Conservation (phyloP, 2,329 filamentous ascomycete genomes). For the Hortaea werneckii region DNA sequence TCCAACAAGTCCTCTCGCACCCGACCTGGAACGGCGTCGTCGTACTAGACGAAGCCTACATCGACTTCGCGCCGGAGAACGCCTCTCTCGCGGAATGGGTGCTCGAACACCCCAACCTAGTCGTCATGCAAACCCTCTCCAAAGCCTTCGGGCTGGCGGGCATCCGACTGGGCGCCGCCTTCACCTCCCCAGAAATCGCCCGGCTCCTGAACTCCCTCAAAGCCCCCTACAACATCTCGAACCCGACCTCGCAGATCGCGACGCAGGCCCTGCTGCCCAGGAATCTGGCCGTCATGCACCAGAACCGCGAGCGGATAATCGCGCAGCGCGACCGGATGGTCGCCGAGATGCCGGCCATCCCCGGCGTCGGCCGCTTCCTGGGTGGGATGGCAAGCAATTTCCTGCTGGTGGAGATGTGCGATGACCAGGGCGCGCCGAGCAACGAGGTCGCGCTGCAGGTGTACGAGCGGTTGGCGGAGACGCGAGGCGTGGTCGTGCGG, state of each 20-base stretch:
- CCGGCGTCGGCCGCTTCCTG: slow-evolving; percentile 68
- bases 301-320: slow-evolving; percentile 59
- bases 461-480: slow-evolving; percentile 77
- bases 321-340: slow-evolving; percentile 67
- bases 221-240: slow-evolving; percentile 91
- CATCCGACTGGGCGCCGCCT: slow-evolving; percentile 80
- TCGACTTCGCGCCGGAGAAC: slow-evolving; percentile 77
- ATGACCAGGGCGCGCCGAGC: slow-evolving; percentile 60
- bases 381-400: slow-evolving; percentile 83
- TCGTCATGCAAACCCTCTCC: slow-evolving; percentile 96
- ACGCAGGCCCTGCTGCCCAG: slow-evolving; percentile 55
- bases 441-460: slow-evolving; percentile 68
- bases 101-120: slow-evolving; percentile 82
- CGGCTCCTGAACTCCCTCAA: slow-evolving; percentile 81
- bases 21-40: slow-evolving; percentile 92
- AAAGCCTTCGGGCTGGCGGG: slow-evolving; percentile 95
- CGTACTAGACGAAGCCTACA: slow-evolving; percentile 89
- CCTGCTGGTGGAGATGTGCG: slow-evolving; percentile 77
- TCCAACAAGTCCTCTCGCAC: slow-evolving; percentile 67
- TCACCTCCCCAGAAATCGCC: slow-evolving; percentile 65
- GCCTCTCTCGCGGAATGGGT: slow-evolving; percentile 87
- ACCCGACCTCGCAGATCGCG: slow-evolving; percentile 74
- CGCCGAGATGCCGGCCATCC: slow-evolving; percentile 59
- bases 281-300: slow-evolving; percentile 64
- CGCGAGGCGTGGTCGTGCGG: slow-evolving; percentile 79